Conservation (phyloP, 176 grass and related monocot species). For the Hordeum marinum region DNA sequence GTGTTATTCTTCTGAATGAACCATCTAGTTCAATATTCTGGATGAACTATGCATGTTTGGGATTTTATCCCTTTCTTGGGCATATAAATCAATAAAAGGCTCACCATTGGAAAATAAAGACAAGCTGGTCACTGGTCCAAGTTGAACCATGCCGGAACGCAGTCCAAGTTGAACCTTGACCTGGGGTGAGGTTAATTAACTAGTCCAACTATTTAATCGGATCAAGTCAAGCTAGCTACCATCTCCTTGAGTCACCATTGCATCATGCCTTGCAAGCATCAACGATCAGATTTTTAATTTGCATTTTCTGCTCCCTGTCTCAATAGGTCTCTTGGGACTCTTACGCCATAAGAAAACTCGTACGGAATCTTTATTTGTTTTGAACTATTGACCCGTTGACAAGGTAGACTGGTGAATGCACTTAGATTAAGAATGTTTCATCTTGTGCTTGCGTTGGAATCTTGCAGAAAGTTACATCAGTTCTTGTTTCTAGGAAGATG, state of each 20-base stretch:
- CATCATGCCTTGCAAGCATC: slow-evolving; percentile 20
- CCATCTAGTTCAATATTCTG: neutral
- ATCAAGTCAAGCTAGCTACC: slow-evolving; percentile 27
- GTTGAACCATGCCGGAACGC: slow-evolving; percentile 27
- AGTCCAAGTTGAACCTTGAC: slow-evolving; percentile 42
- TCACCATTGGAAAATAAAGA: slow-evolving; percentile 11
- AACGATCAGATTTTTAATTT: neutral
- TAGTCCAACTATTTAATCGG: slow-evolving; percentile 17
- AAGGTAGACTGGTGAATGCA: neutral
- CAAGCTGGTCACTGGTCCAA: slow-evolving; percentile 29
- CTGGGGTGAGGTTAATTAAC: neutral
- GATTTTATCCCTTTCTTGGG: neutral
- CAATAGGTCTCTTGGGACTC: neutral
- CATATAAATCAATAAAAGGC: neutral
- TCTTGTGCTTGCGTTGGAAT: slow-evolving; percentile 12
- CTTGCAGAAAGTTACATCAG: neutral
- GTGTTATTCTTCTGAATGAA: neutral
- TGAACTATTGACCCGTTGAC: neutral
- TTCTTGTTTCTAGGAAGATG: neutral
- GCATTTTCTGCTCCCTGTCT: neutral
- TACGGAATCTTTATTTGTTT: neutral
- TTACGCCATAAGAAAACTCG: neutral
- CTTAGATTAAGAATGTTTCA: neutral
- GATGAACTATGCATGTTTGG: neutral
- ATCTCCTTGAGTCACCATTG: neutral